These are phyloP conservation scores for Aspergillus leporis DNA, from an alignment of 495 filamentous ascomycete species.

Conservation along the genomic window DNA sequence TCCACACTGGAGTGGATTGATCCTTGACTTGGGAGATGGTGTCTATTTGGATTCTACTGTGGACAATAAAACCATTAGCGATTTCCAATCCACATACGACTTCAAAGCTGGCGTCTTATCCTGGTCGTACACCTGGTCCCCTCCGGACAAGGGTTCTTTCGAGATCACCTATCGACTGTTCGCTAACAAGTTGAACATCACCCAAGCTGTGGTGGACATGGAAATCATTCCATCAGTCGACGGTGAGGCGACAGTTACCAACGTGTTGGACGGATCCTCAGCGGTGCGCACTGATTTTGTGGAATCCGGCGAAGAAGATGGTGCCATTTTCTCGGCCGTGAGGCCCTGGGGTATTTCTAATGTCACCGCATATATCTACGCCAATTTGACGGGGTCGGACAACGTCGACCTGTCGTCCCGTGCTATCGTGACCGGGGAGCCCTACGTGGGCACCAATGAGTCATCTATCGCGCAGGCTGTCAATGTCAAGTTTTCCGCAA, in stretches of 20 bases:
- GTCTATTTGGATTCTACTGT: slow-evolving; percentile 62
- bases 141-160: slow-evolving; percentile 49
- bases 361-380: slow-evolving; percentile 61
- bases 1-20: slow-evolving; percentile 66
- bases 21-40: slow-evolving; percentile 56
- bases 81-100: slow-evolving; percentile 63
- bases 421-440: slow-evolving; percentile 38
- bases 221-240: slow-evolving; percentile 51
- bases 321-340: slow-evolving; percentile 58
- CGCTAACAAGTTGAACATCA: slow-evolving; percentile 61
- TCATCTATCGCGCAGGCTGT: slow-evolving; percentile 61
- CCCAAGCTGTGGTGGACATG: slow-evolving; percentile 62
- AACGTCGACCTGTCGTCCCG: slow-evolving; percentile 50
- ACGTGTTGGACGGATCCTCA: slow-evolving; percentile 59
- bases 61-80: slow-evolving; percentile 55
- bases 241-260: slow-evolving; percentile 51
- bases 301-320: slow-evolving; percentile 46
- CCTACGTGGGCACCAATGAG: slow-evolving; percentile 53
- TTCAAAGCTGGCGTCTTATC: slow-evolving; percentile 61
- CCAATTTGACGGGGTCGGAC: slow-evolving; percentile 45
- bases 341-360: slow-evolving; percentile 54
- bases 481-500: slow-evolving; percentile 48
- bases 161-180: slow-evolving; percentile 61
- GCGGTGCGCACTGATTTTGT: slow-evolving; percentile 60
- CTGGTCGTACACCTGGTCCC: slow-evolving; percentile 70